Evolutionary conservation across 345 rosid species (phyloP), one percentile per base, ranked within the genome.

Genomic region (Aurinia saxatilis): DNA sequence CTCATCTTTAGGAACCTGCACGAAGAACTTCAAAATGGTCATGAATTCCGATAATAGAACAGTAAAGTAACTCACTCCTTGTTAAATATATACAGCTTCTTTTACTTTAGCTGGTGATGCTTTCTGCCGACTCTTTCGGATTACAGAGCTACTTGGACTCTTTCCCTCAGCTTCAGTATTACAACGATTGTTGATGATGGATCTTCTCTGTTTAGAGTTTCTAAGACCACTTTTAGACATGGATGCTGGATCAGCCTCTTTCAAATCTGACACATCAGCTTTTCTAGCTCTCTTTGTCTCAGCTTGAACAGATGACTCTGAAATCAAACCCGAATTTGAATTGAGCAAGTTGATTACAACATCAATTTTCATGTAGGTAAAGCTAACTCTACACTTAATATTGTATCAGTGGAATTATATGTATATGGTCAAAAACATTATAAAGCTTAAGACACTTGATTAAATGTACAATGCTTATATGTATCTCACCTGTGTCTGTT

Each of bases 401-500:
- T 44, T 4, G 2, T 48, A 38, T 47, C 44, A 30, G 38, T 47
- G 14, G 12, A 13, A 37, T 12, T 34, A 30, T 25, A 47, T 18
- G 8, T 45, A 36, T 40, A 39, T 17, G 31, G 11, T 50, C 13
- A 47, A 40, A 29, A 49, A 59, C 29, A 59, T 23, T 41, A 52
- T 9, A 39, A 39, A 68, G 47, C 66, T 68, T 44, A 52, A 25
- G 67, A 52, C 25, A 42, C 16, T 59, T 7, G 3, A 7, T 8
- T 33, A 57, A 23, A 57, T 57, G 61, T 41, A 57, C 35, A 44
- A 16, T 29, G 48, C 13, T 47, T 39, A 47, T 53, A 46, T 27
- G 70, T 61, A 57, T 59, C 83, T 57, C 71, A 86, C 95, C 86
- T 21, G 82, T 82, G 46, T 86, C 90, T 2, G 78, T 71, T 36